Base-by-base conservation (phyloP, 2,329 filamentous ascomycete species). In the Calonectria pteridis region DNA sequence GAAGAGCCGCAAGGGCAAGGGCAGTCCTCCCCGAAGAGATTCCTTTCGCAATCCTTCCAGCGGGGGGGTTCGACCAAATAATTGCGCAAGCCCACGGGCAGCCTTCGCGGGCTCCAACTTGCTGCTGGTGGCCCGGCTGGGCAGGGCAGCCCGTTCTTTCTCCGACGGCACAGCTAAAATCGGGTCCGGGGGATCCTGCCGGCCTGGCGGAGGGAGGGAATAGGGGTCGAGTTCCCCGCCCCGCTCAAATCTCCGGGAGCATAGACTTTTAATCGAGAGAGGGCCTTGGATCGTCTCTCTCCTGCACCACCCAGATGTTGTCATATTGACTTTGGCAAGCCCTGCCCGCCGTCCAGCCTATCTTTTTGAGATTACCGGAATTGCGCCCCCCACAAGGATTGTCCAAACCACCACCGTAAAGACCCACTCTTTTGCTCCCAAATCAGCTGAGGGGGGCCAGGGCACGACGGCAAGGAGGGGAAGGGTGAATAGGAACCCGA, bases 111-210 rank as follows among this genome's bases (percentile, higher is more conserved):
- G 18, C 18, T 43, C 18, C 40, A 43, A 43, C 40, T 46, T 46
- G 43, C 40, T 43, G 40, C 18, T n/a, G 16, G 5, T 20, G 40
- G 40, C 43, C 43, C 43, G 43, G 43, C 43, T 23, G n/a, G 20
- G 43, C 43, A 46, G 13, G n/a, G n/a, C n/a, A n/a, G n/a, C 40
- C 55, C 55, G 55, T 62, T 16, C 35, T 62, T 62, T 40, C 23
- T 35, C 55, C 55, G 55, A 11, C 18, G 55, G 55, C 55, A 40
- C 35, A 62, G 55, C 33, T 62, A 40, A 40, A 40, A 40, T 18
- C 37, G 55, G 55, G 55, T 62, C 55, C 55, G 55, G 55, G 55
- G 55, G 35, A 37, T 62, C 28, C 35, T 62, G 55, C 55, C 33
- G 55, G n/a, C 13, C 55, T 40, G 55, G 55, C 26, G 37, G 33